Conservation (phyloP, 2,329 filamentous ascomycete species). For the Phaeomoniella chlamydospora region DNA sequence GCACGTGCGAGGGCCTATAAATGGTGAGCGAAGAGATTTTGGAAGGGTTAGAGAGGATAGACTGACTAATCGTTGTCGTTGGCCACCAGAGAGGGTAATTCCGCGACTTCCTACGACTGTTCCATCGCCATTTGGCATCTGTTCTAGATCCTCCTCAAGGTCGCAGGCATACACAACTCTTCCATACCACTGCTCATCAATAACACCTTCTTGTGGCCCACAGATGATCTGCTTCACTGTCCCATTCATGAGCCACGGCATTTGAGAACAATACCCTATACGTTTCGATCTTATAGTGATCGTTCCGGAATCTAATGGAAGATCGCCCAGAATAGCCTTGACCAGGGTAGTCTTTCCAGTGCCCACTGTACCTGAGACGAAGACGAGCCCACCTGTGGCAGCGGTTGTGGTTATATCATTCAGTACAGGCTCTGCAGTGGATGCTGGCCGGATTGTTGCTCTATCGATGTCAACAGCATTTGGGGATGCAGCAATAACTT, state of each 20-base stretch:
- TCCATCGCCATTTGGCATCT: slow-evolving; percentile 53
- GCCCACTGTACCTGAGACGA: slow-evolving; percentile 6
- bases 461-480: not conserved
- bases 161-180: slow-evolving; percentile 21
- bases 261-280: slow-evolving; percentile 26
- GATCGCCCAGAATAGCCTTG: slow-evolving; percentile 4
- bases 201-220: slow-evolving; percentile 13
- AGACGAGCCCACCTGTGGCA: not conserved
- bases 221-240: slow-evolving; percentile 25
- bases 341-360: slow-evolving; percentile 8
- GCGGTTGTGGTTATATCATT: not conserved
- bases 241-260: slow-evolving; percentile 24
- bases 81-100: slow-evolving; percentile 68
- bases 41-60: not conserved
- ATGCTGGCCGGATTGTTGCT: not conserved
- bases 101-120: slow-evolving; percentile 65
- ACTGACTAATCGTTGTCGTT: slow-evolving; percentile 65
- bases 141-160: slow-evolving; percentile 26
- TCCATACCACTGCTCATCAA: slow-evolving; percentile 21
- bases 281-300: slow-evolving; percentile 4
- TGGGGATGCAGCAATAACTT: not conserved
- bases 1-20: slow-evolving; percentile 34
- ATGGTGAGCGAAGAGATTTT: not conserved
- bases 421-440: not conserved
- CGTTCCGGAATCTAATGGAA: not conserved